Base-by-base conservation (phyloP, 441 rosid genomes). In the Geranium incanum region DNA sequence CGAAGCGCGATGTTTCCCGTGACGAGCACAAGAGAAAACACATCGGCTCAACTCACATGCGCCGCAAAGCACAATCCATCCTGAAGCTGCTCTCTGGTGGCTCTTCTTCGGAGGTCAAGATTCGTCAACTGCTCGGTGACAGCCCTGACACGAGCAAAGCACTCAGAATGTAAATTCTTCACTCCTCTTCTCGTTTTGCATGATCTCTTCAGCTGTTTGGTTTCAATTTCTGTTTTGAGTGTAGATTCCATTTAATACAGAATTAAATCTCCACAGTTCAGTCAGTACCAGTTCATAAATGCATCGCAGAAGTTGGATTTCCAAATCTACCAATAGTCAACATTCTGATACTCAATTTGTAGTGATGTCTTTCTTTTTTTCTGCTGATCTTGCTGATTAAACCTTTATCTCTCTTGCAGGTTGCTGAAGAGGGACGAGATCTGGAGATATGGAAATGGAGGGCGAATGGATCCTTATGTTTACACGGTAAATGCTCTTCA, bases 111-210 rank as follows among this genome's bases (percentile, higher is more conserved):
- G 99, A 94, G 81, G 82, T 87, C 21, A 81, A 81, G 60, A 92
- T 94, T 23, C 97, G 97, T 45, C 84, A 78, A 70, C 75, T 75
- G 71, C 89, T 94, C 0, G 98, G 98, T 6, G 93, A 92, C 74
- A 92, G 90, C 59, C 97, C 98, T 2, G 97, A 92, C 76, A 94
- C 97, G 9, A 94, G 99, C 85, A 94, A 90, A 81, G 98, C 98
- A 70, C 95, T 91, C 70, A 85, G 97, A 81, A 88, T 88, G 97
- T 91, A 78, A 75, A 69, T 55, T 38, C 67, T 43, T n/a, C 66
- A 50, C 70, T 57, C 36, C 57, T 28, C 50, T 52, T 1, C 3
- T 18, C 41, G 4, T 66, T 36, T 66, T 6, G 3, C 3, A 1
- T 57, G 63, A 1, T 5, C 11, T 66, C 16, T 11, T 21, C 68